Conservation (phyloP, 139 green algal genomes). For the Picochlorum sp. region DNA sequence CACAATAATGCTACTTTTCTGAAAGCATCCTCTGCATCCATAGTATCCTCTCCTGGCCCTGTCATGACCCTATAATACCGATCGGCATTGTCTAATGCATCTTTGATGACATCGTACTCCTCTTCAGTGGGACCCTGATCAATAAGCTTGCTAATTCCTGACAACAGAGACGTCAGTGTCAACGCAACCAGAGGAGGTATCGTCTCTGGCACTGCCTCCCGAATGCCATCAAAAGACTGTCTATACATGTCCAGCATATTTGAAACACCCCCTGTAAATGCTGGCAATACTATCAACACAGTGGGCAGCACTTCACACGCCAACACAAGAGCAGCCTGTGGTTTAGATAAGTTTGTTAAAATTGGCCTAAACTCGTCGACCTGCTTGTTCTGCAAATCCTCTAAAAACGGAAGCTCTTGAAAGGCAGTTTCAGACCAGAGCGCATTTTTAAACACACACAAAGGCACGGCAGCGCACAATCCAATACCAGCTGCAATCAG, state of each 20-base stretch:
- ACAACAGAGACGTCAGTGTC: constrained; percentile 1
- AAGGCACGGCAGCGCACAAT: constrained; percentile 6
- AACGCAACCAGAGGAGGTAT: constrained; percentile 9
- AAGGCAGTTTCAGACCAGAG: constrained; percentile 19
- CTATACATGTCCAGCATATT: constrained; percentile 18
- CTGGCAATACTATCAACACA: constrained; percentile 27
- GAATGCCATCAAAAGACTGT: not conserved
- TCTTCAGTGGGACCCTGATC: constrained; percentile 9
- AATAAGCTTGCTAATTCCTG: constrained; percentile 15
- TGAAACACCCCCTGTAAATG: constrained; percentile 15
- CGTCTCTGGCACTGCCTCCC: not conserved
- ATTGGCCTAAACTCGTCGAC: constrained; percentile 16
- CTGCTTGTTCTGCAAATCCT: constrained; percentile 20
- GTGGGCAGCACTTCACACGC: constrained; percentile 20
- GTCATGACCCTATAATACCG: constrained; percentile 17
- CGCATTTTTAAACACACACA: constrained; percentile 16
- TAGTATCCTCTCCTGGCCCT: not conserved
- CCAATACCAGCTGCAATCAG: constrained; percentile 11
- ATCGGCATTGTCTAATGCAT: constrained; percentile 29
- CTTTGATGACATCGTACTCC: constrained; percentile 26
- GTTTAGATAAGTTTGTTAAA: constrained; percentile 8
- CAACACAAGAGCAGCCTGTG: constrained; percentile 15
- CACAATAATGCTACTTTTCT: constrained; percentile 18
- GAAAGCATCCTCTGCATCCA: constrained; percentile 14
- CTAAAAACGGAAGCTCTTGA: constrained; percentile 18